These are phyloP conservation scores for Plectosphaerella sp. DNA, from an alignment of 2,329 filamentous ascomycete species.

Conservation along the genomic window DNA sequence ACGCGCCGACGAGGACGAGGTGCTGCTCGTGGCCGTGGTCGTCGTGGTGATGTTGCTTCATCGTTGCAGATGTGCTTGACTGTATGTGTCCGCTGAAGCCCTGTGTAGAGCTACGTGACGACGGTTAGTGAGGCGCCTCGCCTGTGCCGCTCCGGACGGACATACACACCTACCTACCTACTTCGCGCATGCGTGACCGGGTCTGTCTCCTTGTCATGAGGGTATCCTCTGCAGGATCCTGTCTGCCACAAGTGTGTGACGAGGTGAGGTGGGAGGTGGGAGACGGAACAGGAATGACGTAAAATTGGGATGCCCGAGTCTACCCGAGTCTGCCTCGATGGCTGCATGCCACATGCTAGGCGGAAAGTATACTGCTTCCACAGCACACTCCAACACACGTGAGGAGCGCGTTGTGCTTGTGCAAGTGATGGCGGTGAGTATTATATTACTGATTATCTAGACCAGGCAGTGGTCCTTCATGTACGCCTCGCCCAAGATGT, in stretches of 20 bases:
- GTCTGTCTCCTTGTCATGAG: too few species aligned
- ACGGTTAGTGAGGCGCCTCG: background rate
- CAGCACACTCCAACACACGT: too few species aligned
- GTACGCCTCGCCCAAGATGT: background rate
- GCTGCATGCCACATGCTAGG: too few species aligned
- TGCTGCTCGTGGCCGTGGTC: slow-evolving; percentile 23
- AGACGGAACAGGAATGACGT: background rate
- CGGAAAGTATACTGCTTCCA: too few species aligned
- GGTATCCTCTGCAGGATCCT: too few species aligned
- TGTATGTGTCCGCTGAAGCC: background rate
- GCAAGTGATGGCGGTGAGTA: too few species aligned
- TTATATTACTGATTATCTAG: too few species aligned
- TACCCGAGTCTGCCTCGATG: background rate
- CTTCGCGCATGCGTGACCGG: background rate
- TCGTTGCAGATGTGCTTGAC: background rate
- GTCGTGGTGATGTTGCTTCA: background rate
- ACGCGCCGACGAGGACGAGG: slow-evolving; percentile 61
- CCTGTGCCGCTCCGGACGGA: background rate
- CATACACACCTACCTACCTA: background rate
- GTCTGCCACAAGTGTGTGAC: too few species aligned
- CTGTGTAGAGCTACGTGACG: background rate
- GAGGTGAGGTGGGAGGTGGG: background rate
- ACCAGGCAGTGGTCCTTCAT: too few species aligned
- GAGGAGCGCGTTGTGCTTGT: too few species aligned
- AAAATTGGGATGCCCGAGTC: background rate